These are phyloP conservation scores for Pilatotrama ljubarskyi DNA, from an alignment of 768 basidiomycete genomes.

Conservation along the genomic window DNA sequence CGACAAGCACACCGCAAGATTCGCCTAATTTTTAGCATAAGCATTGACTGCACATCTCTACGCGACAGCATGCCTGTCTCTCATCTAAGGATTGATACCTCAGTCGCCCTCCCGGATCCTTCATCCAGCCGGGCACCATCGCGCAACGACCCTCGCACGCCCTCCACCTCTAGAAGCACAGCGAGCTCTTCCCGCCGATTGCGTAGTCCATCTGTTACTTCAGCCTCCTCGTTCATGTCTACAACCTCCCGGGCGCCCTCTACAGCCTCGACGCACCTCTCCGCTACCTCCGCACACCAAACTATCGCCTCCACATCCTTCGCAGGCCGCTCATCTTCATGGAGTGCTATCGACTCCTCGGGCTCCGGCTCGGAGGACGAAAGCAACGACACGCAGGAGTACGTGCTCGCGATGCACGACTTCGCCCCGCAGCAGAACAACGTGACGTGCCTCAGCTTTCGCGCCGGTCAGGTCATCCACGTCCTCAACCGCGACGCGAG, in stretches of 20 bases:
- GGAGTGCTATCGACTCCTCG: constrained; percentile 16
- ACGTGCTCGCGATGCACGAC: constrained; percentile 91
- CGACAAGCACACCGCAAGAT: neutral
- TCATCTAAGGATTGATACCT: constrained; percentile 37
- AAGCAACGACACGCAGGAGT: constrained; percentile 46
- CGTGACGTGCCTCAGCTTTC: constrained; percentile 84
- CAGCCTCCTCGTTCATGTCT: constrained; percentile 28
- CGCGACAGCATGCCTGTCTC: constrained; percentile 26
- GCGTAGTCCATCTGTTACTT: constrained; percentile 28
- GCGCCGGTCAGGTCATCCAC: constrained; percentile 86
- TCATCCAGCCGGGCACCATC: constrained; percentile 23
- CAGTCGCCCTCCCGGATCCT: constrained; percentile 24
- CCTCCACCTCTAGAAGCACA: constrained; percentile 19
- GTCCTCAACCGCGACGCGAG: constrained; percentile 85
- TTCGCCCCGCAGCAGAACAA: constrained; percentile 71
- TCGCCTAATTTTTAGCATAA: neutral
- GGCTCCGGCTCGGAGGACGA: constrained; percentile 17
- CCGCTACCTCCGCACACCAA: constrained; percentile 8
- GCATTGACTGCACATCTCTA: neutral
- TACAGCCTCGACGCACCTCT: constrained; percentile 13
- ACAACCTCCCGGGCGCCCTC: constrained; percentile 23
- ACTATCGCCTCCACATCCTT: neutral
- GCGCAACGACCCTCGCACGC: constrained; percentile 6
- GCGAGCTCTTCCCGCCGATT: constrained; percentile 29
- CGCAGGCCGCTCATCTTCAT: neutral